Evolutionary conservation across 1,139 yeast species (phyloP).

Genomic region (Geotrichum klebahnii): DNA sequence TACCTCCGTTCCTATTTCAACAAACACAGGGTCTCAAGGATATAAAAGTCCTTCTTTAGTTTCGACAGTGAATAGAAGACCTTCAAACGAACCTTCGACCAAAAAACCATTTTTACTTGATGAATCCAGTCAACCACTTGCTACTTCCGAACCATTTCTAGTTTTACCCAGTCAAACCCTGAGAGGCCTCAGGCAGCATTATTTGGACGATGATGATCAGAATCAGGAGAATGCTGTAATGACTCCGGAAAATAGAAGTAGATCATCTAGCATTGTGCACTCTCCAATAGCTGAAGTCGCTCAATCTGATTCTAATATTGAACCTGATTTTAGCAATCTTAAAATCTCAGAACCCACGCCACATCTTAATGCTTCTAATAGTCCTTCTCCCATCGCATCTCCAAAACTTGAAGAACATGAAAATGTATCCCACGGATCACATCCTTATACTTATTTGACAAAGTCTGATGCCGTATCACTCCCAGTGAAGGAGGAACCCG

Average conservation of each 20-base stretch:
- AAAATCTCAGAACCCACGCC: neutral
- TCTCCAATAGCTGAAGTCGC: neutral
- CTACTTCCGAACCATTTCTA: conserved; percentile 7
- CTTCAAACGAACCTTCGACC: neutral
- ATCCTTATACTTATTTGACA: neutral
- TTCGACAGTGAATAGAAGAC: conserved; percentile 6
- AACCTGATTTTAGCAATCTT: neutral
- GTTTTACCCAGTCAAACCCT: conserved; percentile 16
- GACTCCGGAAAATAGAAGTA: neutral
- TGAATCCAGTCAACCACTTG: neutral
- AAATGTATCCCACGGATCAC: neutral
- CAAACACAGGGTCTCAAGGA: conserved; percentile 5
- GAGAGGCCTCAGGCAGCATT: neutral
- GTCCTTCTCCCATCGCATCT: neutral
- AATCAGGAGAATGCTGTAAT: neutral
- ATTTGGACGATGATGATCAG: neutral
- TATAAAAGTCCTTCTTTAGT: conserved; percentile 13
- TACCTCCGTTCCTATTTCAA: conserved; percentile 3
- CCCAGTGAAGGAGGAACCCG: neutral
- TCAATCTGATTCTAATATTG: neutral
- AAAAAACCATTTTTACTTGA: neutral
- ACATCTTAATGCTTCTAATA: neutral
- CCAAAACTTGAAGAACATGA: neutral
- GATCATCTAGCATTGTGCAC: neutral
- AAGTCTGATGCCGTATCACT: neutral